Base-by-base conservation (phyloP, 345 rosid species). In the Combretum micranthum region DNA sequence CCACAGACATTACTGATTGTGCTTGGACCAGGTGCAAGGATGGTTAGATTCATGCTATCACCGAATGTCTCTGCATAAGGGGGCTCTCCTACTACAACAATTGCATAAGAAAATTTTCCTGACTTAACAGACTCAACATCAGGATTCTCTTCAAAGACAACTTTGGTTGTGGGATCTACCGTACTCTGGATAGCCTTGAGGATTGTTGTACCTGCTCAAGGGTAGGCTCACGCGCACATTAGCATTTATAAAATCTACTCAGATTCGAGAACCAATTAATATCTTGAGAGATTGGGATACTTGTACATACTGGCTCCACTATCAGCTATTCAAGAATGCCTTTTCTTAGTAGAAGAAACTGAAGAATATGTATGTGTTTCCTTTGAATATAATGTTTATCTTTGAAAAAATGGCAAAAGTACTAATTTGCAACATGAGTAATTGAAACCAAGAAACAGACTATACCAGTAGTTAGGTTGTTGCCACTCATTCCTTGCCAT, bases 11-110 rank as follows among this genome's bases (percentile, higher is more conserved):
- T 71, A 14, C 10, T 22, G 55, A 85, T 75, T 1, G 79, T 77
- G 65, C 55, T 62, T 1, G 75, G 80, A n/a, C 90, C 86, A 20
- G 88, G 83, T 4, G 55, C 70, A 1, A 83, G 67, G 9, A 85
- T 60, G 18, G 67, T 75, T 64, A 88, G 47, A 50, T 72, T 75
- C 18, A 21, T 15, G 73, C 75, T 85, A 60, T 85, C 96, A 0
- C 96, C 93, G 12, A 1, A 4, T 23, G 84, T 73, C 69, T 88
- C 88, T 12, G 96, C 84, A 22, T 81, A 81, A 1, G 96, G 86
- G 32, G 3, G 52, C 75, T 81, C 96, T 25, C 90, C 96, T 0
- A 83, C 83, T 10, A 76, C 81, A 19, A 85, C 88, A 19, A 81
- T 68, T 32, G 82, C 70, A 52, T 76, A 75, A n/a, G 77, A 68